These are phyloP conservation scores for Alternaria sp. DNA, from an alignment of 2,329 filamentous ascomycete species.

Conservation along the genomic window DNA sequence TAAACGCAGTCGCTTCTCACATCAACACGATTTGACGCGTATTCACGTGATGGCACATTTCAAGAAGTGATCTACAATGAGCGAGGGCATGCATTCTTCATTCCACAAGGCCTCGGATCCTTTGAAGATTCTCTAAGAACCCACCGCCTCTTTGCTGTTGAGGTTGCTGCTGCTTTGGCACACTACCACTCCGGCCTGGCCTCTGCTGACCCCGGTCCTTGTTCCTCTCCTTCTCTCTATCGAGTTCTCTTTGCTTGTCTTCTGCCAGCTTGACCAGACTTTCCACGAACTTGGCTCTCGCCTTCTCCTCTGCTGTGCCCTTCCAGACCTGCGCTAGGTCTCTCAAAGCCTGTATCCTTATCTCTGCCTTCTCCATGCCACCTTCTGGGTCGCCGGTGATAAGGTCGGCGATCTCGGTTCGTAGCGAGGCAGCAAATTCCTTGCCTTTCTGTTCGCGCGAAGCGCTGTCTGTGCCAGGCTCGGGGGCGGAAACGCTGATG, in stretches of 20 bases:
- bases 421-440: slow-evolving; percentile 74
- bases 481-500: slow-evolving; percentile 87
- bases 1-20: background rate
- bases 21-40: slow-evolving; percentile 8
- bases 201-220: slow-evolving; percentile 29
- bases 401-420: slow-evolving; percentile 74
- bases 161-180: slow-evolving; percentile 24
- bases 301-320: slow-evolving; percentile 94
- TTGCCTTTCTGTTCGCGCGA: slow-evolving; percentile 87
- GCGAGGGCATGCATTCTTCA: slow-evolving; percentile 8
- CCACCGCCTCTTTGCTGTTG: slow-evolving; percentile 42
- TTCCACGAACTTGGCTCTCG: slow-evolving; percentile 82
- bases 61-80: background rate
- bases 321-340: slow-evolving; percentile 85
- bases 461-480: slow-evolving; percentile 70
- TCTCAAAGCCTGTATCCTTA: slow-evolving; percentile 78
- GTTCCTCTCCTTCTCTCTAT: slow-evolving; percentile 45
- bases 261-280: slow-evolving; percentile 82
- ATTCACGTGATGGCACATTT: slow-evolving; percentile 18
- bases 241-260: slow-evolving; percentile 65
- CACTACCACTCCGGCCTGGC: slow-evolving; percentile 33
- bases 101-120: slow-evolving; percentile 48
- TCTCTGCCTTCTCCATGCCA: slow-evolving; percentile 76
- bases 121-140: slow-evolving; percentile 51
- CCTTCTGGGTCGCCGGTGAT: slow-evolving; percentile 63